Base-by-base conservation (phyloP, 768 basidiomycete species). In the Tubosaeta sp. region DNA sequence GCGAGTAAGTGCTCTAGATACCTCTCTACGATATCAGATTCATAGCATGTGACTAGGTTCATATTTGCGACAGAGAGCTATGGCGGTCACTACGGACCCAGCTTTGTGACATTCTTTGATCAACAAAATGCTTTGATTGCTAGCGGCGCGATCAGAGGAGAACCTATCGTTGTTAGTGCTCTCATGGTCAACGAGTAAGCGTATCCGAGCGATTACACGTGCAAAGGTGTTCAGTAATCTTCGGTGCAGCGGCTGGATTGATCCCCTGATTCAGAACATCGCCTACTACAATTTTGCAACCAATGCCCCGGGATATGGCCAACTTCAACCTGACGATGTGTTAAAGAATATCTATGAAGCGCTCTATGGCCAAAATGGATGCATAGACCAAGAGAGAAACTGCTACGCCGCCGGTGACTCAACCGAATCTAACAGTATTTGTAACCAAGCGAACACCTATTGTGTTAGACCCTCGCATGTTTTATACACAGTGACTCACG, bases 51-150 rank as follows among this genome's bases (percentile, higher is more conserved):
- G 0, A 21, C 19, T 36, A 83, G 83, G 57, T 83, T 85, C 56
- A 76, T 83, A 32, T 74, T 85, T 42, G 75, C 81, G 1, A 83
- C 83, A 6, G 83, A 86, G 60, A 82, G 81, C 47, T 86, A 84
- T 48, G 84, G 84, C 4, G 83, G 84, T 0, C 83, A 86, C 59
- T 86, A 83, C 59, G 83, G 81, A 0, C 82, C 83, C 6, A 72
- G 72, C 46, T 84, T 85, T 54, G 82, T 83, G 25, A 80, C 79
- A 6, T 84, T 76, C 59, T 86, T 87, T 59, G 72, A 83, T 25
- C 66, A 82, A 49, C 83, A 86, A 62, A 86, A 84, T 44, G 67
- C 68, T 1, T 65, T 73, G 46, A 84, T 86, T 44, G 55, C 67
- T 10, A 60, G 59, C 7, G 77, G 78, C 6, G 49, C 57, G 4